phyloP scores from a whole-genome alignment of 495 filamentous ascomycete genomes.

The Delitschia confertaspora region DNA sequence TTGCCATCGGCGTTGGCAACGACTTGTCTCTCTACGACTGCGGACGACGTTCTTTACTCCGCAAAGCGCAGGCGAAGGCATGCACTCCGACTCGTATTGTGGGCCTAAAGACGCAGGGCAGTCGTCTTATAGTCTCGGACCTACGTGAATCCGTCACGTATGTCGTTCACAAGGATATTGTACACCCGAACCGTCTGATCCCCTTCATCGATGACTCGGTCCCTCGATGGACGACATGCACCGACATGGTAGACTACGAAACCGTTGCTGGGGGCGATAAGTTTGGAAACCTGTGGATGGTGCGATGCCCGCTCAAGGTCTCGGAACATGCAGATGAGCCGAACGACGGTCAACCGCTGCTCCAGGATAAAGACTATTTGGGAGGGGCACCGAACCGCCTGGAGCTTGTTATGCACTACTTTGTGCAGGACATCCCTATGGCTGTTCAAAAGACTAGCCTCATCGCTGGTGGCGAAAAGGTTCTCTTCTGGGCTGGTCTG shows the following conservation, averaged over 20 bases:
- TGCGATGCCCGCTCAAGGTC: conserved; percentile 77
- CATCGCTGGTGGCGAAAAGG: conserved; percentile 83
- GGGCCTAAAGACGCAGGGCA: conserved; percentile 82
- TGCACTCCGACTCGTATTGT: conserved; percentile 76
- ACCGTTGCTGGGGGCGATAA: conserved; percentile 93
- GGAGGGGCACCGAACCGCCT: conserved; percentile 80
- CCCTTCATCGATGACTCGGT: conserved; percentile 86
- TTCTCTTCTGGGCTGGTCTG: conserved; percentile 87
- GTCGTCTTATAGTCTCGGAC: conserved; percentile 83
- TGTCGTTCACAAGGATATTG: conserved; percentile 86
- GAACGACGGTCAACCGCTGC: conserved; percentile 76
- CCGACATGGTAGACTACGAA: conserved; percentile 94
- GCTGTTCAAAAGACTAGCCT: conserved; percentile 81
- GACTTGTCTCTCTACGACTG: conserved; percentile 82
- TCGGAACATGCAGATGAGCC: conserved; percentile 89
- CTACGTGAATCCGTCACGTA: conserved; percentile 84
- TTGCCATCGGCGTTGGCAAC: conserved; percentile 75
- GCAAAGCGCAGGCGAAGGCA: conserved; percentile 69
- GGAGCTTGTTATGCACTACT: conserved; percentile 78
- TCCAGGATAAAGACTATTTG: conserved; percentile 80
- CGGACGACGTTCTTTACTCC: conserved; percentile 79
- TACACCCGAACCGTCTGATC: conserved; percentile 65
- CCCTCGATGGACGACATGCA: conserved; percentile 77
- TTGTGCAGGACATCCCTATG: conserved; percentile 83
- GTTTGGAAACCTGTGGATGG: conserved; percentile 91